Base-by-base conservation (phyloP, 2,329 filamentous ascomycete genomes). In the Cladosporium sp. region DNA sequence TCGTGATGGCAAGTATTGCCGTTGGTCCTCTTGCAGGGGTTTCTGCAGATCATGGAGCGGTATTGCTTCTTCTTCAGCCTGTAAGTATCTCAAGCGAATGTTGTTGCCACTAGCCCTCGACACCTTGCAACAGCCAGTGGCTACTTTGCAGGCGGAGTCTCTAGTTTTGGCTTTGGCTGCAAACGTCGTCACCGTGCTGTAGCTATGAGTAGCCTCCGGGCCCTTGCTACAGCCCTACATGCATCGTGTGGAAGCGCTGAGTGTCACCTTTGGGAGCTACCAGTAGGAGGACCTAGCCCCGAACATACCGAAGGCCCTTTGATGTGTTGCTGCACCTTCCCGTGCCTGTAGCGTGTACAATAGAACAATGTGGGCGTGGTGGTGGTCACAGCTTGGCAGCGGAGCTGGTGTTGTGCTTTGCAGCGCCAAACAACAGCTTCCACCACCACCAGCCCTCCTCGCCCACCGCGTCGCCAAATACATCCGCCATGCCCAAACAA, bases 221-320 rank as follows among this genome's bases (percentile, higher is more conserved):
- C 7, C 25, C 3, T 58, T 32, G 56, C 56, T 46, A 34, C 26
- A 46, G 56, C 34, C 56, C 56, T 58, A 46, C 23, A 39, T 16
- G 34, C 26, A 25, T 58, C 56, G 5, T 46, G 25, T 28, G 36
- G 34, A 30, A 3, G 36, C 36, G 36, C 36, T 46, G 56, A 46
- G 34, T 18, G 56, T 30, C 56, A 36, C 34, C n/a, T 43, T 43
- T 14, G 23, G 21, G 21, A 25, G 56, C 23, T 13, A 21, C 21
- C 16, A n/a, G 23, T 46, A 46, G 23, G 56, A 58, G 56, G 56
- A 28, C 36, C 16, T 30, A 36, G 34, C 25, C 16, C 56, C 25
- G 56, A 58, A 25, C 56, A 58, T 58, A 58, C 56, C 56, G 56
- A 58, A 11, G 56, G 56, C 16, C 56, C 34, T 0, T 14, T 16